Conservation (phyloP, 2,329 filamentous ascomycete genomes). For the Penicillium sp. region DNA sequence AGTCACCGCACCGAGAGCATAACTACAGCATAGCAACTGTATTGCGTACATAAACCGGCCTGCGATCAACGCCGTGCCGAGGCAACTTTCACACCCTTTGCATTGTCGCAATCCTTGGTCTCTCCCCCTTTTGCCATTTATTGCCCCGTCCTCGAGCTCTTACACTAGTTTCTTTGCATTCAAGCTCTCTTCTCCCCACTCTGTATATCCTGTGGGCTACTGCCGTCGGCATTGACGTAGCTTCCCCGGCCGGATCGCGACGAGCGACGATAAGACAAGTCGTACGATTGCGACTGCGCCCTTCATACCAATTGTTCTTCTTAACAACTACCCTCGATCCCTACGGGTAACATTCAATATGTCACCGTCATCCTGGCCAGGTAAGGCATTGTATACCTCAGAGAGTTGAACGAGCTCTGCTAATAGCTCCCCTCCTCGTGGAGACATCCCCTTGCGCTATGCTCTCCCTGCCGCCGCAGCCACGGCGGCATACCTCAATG, state of each 20-base stretch:
- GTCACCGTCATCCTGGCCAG: constrained; percentile 25
- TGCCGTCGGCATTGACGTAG: constrained; percentile 6
- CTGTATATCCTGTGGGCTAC: background rate
- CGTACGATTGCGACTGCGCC: constrained; percentile 3
- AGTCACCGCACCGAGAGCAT: background rate
- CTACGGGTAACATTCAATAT: constrained; percentile 9
- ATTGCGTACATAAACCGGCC: background rate
- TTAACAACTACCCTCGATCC: background rate
- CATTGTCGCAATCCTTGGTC: background rate
- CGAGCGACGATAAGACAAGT: background rate
- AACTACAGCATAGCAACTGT: background rate
- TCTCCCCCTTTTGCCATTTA: constrained; percentile 5
- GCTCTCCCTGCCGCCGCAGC: constrained; percentile 69
- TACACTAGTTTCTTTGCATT: background rate
- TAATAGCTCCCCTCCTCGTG: background rate
- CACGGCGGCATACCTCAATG: constrained; percentile 78
- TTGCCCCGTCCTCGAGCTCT: background rate
- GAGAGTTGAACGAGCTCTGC: background rate
- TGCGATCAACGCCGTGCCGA: constrained; percentile 20
- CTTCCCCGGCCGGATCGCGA: background rate
- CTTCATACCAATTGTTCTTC: background rate
- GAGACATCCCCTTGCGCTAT: constrained; percentile 47
- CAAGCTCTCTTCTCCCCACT: background rate
- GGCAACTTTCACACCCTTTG: constrained; percentile 10
- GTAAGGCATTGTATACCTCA: constrained; percentile 19